Percentiles rank a stretch among this genome's conserved stretches.
phyloP scores from a whole-genome alignment of 2,329 filamentous ascomycete species.

The Fusarium ramigenum region DNA sequence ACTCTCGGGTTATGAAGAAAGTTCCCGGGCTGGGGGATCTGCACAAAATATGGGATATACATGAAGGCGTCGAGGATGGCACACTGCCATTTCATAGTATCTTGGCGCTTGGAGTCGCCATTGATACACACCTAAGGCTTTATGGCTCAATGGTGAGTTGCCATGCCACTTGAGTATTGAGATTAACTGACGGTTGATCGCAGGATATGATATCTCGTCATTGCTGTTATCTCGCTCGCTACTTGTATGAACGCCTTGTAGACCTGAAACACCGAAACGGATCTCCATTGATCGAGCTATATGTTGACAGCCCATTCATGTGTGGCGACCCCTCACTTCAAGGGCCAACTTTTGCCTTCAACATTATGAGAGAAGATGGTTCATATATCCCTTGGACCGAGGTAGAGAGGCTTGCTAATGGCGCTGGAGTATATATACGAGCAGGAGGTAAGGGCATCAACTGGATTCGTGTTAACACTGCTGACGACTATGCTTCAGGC shows the following conservation, averaged over 20 bases:
- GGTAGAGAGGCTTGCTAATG: conserved; percentile 67
- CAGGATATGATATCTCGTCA: conserved; percentile 64
- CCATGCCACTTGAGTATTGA: neutral
- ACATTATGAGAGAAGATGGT: conserved; percentile 63
- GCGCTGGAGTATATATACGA: conserved; percentile 66
- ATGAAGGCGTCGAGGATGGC: conserved; percentile 73
- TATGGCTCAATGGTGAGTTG: conserved; percentile 62
- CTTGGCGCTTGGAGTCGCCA: conserved; percentile 67
- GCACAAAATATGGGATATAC: conserved; percentile 54
- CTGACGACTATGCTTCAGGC: conserved; percentile 44
- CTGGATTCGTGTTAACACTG: neutral
- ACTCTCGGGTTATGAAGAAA: conserved; percentile 49
- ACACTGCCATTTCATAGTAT: conserved; percentile 73
- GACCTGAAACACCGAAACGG: conserved; percentile 64
- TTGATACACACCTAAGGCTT: conserved; percentile 63
- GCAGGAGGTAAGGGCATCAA: conserved; percentile 54
- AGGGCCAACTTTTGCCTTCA: conserved; percentile 72
- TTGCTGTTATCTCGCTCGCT: conserved; percentile 61
- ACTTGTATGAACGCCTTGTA: conserved; percentile 58
- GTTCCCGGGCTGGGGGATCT: conserved; percentile 49
- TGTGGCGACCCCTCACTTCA: conserved; percentile 64
- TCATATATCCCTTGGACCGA: conserved; percentile 64
- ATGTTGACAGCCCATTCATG: conserved; percentile 57
- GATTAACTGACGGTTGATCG: neutral
- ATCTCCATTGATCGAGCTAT: conserved; percentile 60